Evolutionary conservation across 345 rosid species (phyloP), one percentile per base, ranked within the genome.

Genomic region (Brassica incana): DNA sequence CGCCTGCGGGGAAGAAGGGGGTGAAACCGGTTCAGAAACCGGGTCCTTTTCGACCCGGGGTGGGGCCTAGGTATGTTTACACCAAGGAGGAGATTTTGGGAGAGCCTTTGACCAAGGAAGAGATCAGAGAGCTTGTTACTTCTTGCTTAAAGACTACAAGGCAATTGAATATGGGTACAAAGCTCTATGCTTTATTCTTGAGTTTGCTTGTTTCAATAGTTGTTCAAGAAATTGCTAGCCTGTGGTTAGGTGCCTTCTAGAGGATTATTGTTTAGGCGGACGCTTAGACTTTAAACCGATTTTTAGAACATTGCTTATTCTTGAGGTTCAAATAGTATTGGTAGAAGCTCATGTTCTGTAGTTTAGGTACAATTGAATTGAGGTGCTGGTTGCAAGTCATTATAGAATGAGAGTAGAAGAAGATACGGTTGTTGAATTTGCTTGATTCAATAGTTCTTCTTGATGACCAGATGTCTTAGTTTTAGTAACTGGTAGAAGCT

Each of bases 1-100:
- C 99, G 5, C 98, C 96, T 0, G 81, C 83, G 12, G 80, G 88
- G 35, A 92, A 89, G 90, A 95, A 92, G 80, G 98, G 99, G 8
- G 88, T 95, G 14, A 95, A 95, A 54, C 90, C 96, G 33, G 88
- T 95, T n/a, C 97, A 95, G 84, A 81, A 89, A 14, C 98, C 97
- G 0, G 99, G 97, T 0, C 98, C 98, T 0, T 95, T 67, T 77
- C 67, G 87, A 70, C 89, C 95, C 0, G 99, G 99, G 11, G 62
- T 89, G 1, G 95, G 95, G 16, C 92, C 98, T 0, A 88, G 88
- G 85, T 85, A 91, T 78, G 97, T 85, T 81, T 84, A 81, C 72
- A 81, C 88, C 2, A 86, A 93, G 71, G 97, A 93, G 80, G 92
- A 92, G 88, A 87, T 92, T 70, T 56, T 91, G 75, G 99, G 99